phyloP scores from a whole-genome alignment of 1,284 basidiomycete species.

The Hypsizygus ulmarius region DNA sequence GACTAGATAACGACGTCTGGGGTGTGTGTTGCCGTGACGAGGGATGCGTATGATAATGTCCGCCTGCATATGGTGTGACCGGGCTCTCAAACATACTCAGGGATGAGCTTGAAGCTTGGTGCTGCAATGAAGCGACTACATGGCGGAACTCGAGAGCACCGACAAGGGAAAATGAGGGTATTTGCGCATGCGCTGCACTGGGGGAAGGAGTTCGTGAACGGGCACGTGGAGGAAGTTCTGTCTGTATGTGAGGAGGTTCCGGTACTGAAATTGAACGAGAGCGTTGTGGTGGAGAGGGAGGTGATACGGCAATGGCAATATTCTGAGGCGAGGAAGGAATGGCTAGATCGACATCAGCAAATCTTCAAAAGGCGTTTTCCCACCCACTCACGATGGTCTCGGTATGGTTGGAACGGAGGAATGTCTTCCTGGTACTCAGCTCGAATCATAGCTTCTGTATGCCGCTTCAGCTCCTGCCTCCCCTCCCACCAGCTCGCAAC shows the following conservation, averaged over 20 bases:
- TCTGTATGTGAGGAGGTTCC: constrained; percentile 39
- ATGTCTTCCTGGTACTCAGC: constrained; percentile 63
- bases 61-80: constrained; percentile 67
- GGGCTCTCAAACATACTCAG: constrained; percentile 68
- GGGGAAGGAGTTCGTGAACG: constrained; percentile 38
- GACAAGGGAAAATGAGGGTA: constrained; percentile 86
- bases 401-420: constrained; percentile 46
- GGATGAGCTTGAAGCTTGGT: constrained; percentile 55
- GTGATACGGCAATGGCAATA: constrained; percentile 18
- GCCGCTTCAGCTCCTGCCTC: constrained; percentile 45
- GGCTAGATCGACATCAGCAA: constrained; percentile 16
- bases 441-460: constrained; percentile 52
- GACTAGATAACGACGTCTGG: constrained; percentile 25
- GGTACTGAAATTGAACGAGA: constrained; percentile 36
- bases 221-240: constrained; percentile 37
- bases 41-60: constrained; percentile 58
- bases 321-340: constrained; percentile 14
- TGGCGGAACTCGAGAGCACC: constrained; percentile 93
- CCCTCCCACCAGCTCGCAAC: constrained; percentile 76
- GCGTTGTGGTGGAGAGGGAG: constrained; percentile 19
- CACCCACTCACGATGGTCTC: constrained; percentile 54
- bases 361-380: not conserved
- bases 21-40: constrained; percentile 34
- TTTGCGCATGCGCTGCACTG: constrained; percentile 45
- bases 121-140: constrained; percentile 78